A percentile compares a stretch with the other conserved stretches of the same genome.
These are phyloP conservation scores for Tranzscheliella williamsii DNA, from an alignment of 1,284 basidiomycete species.

Conservation along the genomic window DNA sequence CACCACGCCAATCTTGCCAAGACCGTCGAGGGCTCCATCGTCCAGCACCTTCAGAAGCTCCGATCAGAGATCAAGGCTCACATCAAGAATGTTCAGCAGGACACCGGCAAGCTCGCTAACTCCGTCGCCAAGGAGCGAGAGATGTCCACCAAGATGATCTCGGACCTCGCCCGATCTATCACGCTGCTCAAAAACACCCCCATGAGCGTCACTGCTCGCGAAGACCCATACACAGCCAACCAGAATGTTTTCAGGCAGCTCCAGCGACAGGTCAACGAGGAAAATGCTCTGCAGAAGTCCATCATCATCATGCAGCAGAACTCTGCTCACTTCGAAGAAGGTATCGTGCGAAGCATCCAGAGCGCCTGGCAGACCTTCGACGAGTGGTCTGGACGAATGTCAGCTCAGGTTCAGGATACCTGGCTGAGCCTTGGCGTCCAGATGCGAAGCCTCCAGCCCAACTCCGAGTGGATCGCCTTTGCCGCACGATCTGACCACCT, in stretches of 20 bases:
- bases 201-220: constrained; percentile 78
- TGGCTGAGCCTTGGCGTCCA: constrained; percentile 76
- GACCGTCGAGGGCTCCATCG: constrained; percentile 94
- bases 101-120: constrained; percentile 92
- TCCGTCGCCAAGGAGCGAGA: constrained; percentile 92
- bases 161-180: constrained; percentile 83
- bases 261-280: constrained; percentile 86
- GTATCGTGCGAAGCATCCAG: constrained; percentile 91
- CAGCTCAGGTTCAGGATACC: constrained; percentile 75
- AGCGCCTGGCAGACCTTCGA: constrained; percentile 96
- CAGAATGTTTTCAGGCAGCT: constrained; percentile 82
- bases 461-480: constrained; percentile 96
- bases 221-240: constrained; percentile 82
- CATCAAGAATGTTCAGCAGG: constrained; percentile 94
- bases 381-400: constrained; percentile 88
- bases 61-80: constrained; percentile 94
- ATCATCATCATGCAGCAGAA: constrained; percentile 98
- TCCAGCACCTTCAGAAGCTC: constrained; percentile 95
- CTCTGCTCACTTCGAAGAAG: constrained; percentile 94
- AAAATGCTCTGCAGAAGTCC: constrained; percentile 97
- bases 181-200: constrained; percentile 94
- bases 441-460: constrained; percentile 83
- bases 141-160: constrained; percentile 81
- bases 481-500: constrained; percentile 92
- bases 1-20: constrained; percentile 94